A percentile compares a stretch with the other conserved stretches of the same genome.
Conservation (phyloP, 2,329 filamentous ascomycete genomes). For the Apiospora saccharicola region DNA sequence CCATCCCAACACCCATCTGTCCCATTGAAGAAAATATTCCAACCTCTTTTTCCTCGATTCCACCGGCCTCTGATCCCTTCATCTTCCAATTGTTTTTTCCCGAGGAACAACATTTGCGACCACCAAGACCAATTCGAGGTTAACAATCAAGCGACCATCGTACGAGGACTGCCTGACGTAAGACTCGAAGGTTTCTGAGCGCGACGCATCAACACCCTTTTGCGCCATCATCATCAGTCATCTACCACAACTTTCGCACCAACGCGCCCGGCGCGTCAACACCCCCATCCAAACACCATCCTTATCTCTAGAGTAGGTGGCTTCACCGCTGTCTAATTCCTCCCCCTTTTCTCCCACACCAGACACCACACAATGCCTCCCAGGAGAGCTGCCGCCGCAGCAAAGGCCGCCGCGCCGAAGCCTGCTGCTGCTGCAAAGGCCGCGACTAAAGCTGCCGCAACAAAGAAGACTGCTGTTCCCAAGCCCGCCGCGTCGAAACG, state of each 20-base stretch:
- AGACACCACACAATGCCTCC: slow-evolving; percentile 27
- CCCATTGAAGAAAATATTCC: background rate
- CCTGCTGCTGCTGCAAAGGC: slow-evolving; percentile 31
- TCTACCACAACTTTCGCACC: background rate
- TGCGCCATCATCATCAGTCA: slow-evolving; percentile 9
- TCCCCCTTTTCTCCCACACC: background rate
- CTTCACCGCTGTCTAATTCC: background rate
- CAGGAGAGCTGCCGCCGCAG: slow-evolving; percentile 29
- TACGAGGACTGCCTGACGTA: slow-evolving; percentile 16
- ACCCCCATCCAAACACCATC: background rate
- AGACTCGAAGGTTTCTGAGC: slow-evolving; percentile 19
- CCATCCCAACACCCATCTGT: background rate
- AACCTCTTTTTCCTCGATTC: background rate
- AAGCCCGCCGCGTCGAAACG: slow-evolving; percentile 21
- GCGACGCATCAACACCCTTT: slow-evolving; percentile 2
- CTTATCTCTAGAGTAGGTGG: slow-evolving; percentile 2
- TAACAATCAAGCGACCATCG: background rate
- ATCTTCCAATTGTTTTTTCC: background rate
- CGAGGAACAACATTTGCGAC: background rate
- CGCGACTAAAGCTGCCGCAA: slow-evolving; percentile 23
- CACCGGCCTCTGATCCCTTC: background rate
- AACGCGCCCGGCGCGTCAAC: slow-evolving; percentile 2
- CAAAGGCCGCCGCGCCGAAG: slow-evolving; percentile 29
- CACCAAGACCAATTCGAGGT: background rate
- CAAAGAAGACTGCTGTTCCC: slow-evolving; percentile 33